A percentile compares a stretch with the other conserved stretches of the same genome.
phyloP scores from a whole-genome alignment of 2,329 filamentous ascomycete genomes.

The Apiospora marii region DNA sequence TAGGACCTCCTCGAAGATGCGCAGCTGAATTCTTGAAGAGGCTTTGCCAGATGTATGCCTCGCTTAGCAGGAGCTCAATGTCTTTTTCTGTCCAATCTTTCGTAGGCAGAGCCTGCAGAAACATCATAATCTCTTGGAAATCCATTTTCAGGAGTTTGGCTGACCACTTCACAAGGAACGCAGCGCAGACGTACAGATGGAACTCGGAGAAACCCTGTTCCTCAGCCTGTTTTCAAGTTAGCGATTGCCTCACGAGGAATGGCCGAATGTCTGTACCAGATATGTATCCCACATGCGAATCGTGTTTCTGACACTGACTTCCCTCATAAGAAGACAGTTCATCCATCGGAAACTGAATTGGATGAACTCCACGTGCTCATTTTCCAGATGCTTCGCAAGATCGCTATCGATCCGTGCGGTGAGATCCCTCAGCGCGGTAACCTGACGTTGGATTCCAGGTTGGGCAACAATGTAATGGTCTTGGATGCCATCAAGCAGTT shows the following conservation, averaged over 20 bases:
- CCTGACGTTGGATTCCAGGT: constrained; percentile 94
- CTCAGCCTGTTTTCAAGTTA: constrained; percentile 72
- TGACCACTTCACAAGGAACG: constrained; percentile 98
- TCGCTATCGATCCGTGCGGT: constrained; percentile 87
- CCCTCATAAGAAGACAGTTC: constrained; percentile 98
- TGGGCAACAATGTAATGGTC: constrained; percentile 99
- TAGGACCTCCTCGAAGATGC: constrained; percentile 71
- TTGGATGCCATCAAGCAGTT: constrained; percentile 97
- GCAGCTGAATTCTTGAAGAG: constrained; percentile 94
- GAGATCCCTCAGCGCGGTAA: constrained; percentile 85
- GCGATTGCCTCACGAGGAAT: constrained; percentile 25
- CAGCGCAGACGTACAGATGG: constrained; percentile 97
- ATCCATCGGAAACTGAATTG: constrained; percentile 99
- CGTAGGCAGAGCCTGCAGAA: constrained; percentile 92
- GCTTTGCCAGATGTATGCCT: constrained; percentile 99
- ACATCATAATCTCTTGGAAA: constrained; percentile 99
- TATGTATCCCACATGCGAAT: constrained; percentile 99
- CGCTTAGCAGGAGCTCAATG: constrained; percentile 92
- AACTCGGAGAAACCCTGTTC: constrained; percentile 99
- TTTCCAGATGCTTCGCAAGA: constrained; percentile 87
- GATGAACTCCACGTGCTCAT: constrained; percentile 95
- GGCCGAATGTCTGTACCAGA: constrained; percentile 68
- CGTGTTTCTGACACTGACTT: constrained; percentile 94
- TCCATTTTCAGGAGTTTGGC: constrained; percentile 96
- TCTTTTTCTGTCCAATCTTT: constrained; percentile 97